A percentile compares a stretch with the other conserved stretches of the same genome.
These are phyloP conservation scores for Tuber brumale DNA, from an alignment of 495 filamentous ascomycete genomes.

Conservation along the genomic window DNA sequence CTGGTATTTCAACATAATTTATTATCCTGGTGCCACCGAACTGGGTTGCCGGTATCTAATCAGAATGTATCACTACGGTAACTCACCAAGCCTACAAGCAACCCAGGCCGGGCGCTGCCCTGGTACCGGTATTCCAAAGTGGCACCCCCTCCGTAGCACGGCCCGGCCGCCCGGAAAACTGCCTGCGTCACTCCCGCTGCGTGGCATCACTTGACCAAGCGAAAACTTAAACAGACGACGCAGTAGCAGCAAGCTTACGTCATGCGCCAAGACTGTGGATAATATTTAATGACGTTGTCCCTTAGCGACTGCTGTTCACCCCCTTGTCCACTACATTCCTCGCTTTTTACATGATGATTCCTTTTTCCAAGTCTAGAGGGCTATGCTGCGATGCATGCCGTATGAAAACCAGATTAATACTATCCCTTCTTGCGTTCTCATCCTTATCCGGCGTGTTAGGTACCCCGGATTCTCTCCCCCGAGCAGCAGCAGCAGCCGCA, in stretches of 20 bases:
- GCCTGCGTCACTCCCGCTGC: too few species aligned
- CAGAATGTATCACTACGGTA: too few species aligned
- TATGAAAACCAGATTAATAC: constrained; percentile 55
- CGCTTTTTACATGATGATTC: constrained; percentile 16
- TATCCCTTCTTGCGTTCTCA: constrained; percentile 58
- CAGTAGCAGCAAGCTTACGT: constrained; percentile 25
- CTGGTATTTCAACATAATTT: too few species aligned
- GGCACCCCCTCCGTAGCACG: too few species aligned
- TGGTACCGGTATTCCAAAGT: too few species aligned
- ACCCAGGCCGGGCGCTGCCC: too few species aligned
- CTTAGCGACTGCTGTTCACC: constrained; percentile 11
- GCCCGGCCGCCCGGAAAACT: too few species aligned
- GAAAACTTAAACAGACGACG: too few species aligned
- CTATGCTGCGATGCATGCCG: constrained; percentile 47
- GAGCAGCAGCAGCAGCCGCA: constrained; percentile 20
- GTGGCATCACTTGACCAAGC: too few species aligned
- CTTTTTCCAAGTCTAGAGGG: constrained; percentile 15
- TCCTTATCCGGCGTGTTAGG: constrained; percentile 41
- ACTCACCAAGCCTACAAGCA: too few species aligned
- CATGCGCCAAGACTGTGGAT: constrained; percentile 26
- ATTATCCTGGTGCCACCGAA: too few species aligned
- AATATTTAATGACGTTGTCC: constrained; percentile 26
- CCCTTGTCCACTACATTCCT: constrained; percentile 8
- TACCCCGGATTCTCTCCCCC: constrained; percentile 21
- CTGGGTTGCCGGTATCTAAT: too few species aligned